A percentile compares a stretch with the other conserved stretches of the same genome.
phyloP scores from a whole-genome alignment of 139 green algal species.

The Coelastrella sp. region DNA sequence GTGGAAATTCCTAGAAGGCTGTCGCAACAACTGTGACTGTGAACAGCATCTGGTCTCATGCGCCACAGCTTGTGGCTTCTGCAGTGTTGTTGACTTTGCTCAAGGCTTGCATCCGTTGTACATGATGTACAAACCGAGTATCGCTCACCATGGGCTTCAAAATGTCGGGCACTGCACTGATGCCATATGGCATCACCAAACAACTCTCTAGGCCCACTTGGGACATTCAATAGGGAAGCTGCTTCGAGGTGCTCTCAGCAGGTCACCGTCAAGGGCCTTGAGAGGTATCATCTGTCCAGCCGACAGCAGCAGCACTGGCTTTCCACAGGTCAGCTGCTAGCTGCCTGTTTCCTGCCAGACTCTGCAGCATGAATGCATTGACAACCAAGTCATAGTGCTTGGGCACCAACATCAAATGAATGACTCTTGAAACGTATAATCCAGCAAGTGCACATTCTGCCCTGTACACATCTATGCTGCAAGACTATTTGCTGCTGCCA shows the following conservation, averaged over 20 bases:
- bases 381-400: not conserved
- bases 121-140: too few species aligned
- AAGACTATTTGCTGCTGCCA: not conserved
- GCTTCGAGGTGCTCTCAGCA: not conserved
- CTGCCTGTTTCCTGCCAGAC: constrained; percentile 22
- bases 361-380: constrained; percentile 15
- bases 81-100: too few species aligned
- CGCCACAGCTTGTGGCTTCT: too few species aligned
- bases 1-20: too few species aligned
- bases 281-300: not conserved
- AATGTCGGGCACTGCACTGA: not conserved
- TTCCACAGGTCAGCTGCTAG: constrained; percentile 35
- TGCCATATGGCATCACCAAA: not conserved
- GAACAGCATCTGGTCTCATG: too few species aligned
- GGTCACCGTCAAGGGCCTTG: not conserved
- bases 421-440: too few species aligned
- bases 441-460: too few species aligned
- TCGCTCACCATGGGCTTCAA: too few species aligned
- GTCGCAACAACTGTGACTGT: too few species aligned
- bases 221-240: not conserved
- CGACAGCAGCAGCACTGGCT: constrained; percentile 29
- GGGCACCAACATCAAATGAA: too few species aligned
- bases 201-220: not conserved
- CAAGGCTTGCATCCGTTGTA: too few species aligned
- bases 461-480: not conserved